Evolutionary conservation across 1,284 basidiomycete genomes (phyloP).

Genomic region (Takashimella koratensis): DNA sequence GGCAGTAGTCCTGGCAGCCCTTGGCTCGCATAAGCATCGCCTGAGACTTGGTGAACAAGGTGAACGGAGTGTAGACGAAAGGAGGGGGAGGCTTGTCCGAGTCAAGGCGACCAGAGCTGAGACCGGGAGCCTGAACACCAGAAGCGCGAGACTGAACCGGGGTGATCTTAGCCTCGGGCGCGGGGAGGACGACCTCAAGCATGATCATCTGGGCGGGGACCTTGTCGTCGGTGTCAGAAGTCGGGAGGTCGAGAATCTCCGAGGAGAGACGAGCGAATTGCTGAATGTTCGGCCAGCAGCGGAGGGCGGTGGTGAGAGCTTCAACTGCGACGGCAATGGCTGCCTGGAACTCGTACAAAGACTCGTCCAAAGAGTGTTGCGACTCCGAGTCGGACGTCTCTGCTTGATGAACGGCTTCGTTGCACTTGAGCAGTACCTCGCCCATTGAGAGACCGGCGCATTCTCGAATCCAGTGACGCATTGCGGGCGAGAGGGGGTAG

Average conservation of each 20-base stretch:
- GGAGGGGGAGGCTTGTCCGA: constrained; percentile 50
- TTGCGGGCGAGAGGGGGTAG: constrained; percentile 46
- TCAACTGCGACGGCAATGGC: constrained; percentile 53
- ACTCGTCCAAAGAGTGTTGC: constrained; percentile 40
- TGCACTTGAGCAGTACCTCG: constrained; percentile 48
- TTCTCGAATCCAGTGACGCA: constrained; percentile 49
- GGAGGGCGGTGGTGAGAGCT: constrained; percentile 50
- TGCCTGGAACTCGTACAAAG: constrained; percentile 53
- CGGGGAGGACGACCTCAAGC: constrained; percentile 52
- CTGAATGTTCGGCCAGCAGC: constrained; percentile 51
- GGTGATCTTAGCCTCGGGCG: constrained; percentile 39
- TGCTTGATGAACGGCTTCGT: constrained; percentile 46
- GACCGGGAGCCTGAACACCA: constrained; percentile 39
- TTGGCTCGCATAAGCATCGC: constrained; percentile 50
- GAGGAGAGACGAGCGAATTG: constrained; percentile 51
- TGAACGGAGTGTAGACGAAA: constrained; percentile 54
- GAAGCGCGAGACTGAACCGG: constrained; percentile 41
- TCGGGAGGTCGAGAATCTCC: constrained; percentile 52
- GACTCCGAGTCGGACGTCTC: constrained; percentile 38
- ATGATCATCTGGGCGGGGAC: constrained; percentile 50
- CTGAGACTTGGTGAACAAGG: constrained; percentile 53
- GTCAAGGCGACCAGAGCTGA: constrained; percentile 38
- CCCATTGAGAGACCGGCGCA: constrained; percentile 50
- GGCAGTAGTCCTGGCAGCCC: constrained; percentile 46
- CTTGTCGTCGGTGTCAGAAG: constrained; percentile 40